Evolutionary conservation across 768 basidiomycete species (phyloP).

Genomic region (Coprinopsis cinerea): DNA sequence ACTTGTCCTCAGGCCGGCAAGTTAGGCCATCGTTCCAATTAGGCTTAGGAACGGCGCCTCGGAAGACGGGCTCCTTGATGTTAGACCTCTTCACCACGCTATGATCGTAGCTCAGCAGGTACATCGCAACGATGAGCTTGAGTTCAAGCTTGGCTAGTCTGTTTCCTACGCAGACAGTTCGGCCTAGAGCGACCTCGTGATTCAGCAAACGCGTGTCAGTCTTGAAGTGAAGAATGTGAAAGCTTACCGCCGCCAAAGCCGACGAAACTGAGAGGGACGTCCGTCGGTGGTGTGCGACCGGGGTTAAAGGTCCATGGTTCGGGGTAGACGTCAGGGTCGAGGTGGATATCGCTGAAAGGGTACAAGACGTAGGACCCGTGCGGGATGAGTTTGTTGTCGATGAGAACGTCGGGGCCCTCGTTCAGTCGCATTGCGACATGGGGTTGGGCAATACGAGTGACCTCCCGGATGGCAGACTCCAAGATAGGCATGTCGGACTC

Average conservation of each 20-base stretch:
- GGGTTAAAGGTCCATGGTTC: background rate
- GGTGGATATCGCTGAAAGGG: conserved; percentile 4
- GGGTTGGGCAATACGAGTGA: background rate
- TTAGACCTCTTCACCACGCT: background rate
- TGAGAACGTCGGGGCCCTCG: conserved; percentile 1
- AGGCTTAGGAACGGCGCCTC: background rate
- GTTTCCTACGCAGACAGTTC: background rate
- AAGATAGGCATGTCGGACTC: background rate
- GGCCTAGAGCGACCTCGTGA: background rate
- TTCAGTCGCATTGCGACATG: conserved; percentile 1
- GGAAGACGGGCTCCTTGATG: background rate
- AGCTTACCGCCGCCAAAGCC: conserved; percentile 3
- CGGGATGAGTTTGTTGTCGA: conserved; percentile 3
- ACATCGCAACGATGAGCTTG: background rate
- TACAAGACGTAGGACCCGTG: background rate
- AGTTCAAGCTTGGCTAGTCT: conserved; percentile 3
- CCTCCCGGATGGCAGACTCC: background rate
- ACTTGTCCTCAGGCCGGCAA: background rate
- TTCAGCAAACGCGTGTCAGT: background rate
- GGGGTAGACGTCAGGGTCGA: conserved; percentile 1
- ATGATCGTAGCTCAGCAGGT: background rate
- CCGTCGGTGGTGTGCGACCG: background rate
- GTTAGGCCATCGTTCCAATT: background rate
- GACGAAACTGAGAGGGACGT: background rate
- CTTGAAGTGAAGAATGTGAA: background rate